Base-by-base conservation (phyloP, 108 stramenopile species). In the Nitzschia sp. region DNA sequence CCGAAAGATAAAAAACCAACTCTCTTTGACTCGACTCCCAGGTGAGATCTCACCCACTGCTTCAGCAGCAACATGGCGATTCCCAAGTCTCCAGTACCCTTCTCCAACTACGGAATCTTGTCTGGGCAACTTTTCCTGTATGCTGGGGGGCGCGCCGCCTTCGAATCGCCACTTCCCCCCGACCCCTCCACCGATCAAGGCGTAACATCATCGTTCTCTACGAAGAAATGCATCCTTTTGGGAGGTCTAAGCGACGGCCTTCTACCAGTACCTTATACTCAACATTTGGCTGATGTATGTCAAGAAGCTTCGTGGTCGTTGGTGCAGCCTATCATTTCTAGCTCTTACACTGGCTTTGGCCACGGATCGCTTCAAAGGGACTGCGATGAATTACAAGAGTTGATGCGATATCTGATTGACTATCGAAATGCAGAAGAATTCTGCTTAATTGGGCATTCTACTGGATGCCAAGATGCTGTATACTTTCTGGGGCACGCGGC, bases 401-500 rank as follows among this genome's bases (percentile, higher is more conserved):
- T 93, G 33, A 32, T 95, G 64, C 24, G 60, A 8, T 93, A 89
- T 72, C 62, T 93, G 13, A 46, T 56, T 1, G 64, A 75, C 18
- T 83, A 86, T 76, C 84, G 84, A 46, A 53, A 72, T 23, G 90
- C 79, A 18, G 45, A 78, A 38, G 29, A 51, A 19, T 90, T 97
- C 57, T 79, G 87, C 4, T 55, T 98, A 17, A 89, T 98, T 2
- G 97, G 97, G 2, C 96, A 98, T 80, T 92, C 90, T 8, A 97
- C 97, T 0, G 97, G 97, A 32, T 97, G 95, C 77, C 97, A 98
- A 70, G 86, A 94, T 71, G 79, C 87, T 4, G 82, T 97, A 6
- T 85, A 95, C 65, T 96, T 90, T 69, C 66, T 96, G 69, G 76
- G 90, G 48, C 32, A 78, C 46, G 92, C 84, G 3, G 18, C 15